Evolutionary conservation across 305 asterid species (phyloP).

Genomic region (Fraxinus platypoda): DNA sequence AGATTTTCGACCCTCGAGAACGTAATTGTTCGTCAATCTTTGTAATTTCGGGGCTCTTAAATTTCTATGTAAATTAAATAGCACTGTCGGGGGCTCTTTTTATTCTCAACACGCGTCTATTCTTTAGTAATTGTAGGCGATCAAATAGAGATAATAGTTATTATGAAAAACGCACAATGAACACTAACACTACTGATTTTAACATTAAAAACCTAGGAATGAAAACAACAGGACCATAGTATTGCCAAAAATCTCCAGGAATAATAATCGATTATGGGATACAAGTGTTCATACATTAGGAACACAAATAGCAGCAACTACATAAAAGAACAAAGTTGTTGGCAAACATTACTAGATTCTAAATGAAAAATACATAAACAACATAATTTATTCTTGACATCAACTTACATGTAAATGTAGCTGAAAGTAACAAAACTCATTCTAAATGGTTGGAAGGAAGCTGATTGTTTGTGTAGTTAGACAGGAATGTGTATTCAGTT

Average conservation of each 20-base stretch:
- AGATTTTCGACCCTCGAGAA: no score
- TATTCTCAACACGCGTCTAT: neutral
- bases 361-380: neutral
- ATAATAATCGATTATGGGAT: neutral
- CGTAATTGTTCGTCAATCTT: no score
- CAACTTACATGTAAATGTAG: neutral
- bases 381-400: neutral
- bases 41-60: no score
- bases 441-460: neutral
- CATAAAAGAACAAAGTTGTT: neutral
- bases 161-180: neutral
- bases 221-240: neutral
- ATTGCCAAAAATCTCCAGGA: neutral
- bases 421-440: neutral
- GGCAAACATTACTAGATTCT: neutral
- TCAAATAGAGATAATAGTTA: neutral
- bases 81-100: neutral
- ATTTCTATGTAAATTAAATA: no score
- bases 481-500: conserved; percentile 51
- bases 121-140: neutral
- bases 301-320: neutral
- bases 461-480: conserved; percentile 19
- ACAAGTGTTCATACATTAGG: neutral
- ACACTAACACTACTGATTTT: neutral
- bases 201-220: neutral